Evolutionary conservation across 306 rosid species (phyloP), one percentile per base, ranked within the genome.

Genomic region (Malus sieversii): DNA sequence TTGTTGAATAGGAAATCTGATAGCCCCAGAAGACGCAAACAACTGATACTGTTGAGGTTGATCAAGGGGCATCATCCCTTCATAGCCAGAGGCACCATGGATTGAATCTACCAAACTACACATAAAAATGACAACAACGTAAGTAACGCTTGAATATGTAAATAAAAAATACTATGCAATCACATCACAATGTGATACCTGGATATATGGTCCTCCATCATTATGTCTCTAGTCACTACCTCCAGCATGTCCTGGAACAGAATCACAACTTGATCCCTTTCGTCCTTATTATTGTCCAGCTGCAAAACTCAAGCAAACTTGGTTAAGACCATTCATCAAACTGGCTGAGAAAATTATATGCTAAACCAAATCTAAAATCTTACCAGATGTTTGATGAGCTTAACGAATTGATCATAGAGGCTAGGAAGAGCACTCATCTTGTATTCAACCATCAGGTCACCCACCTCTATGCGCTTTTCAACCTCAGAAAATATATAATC

Each of bases 201-300:
- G 82, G 76, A 62, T 73, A 85, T 73, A n/a, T 86, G 86, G 79
- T 95, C 97, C 83, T 90, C 98, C 96, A 84, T 79, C 93, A 93
- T 91, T 77, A 94, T 95, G 84, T 95, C 98, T 81, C 96, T 90
- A 0, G 97, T 87, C 68, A 95, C 93, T 35, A 88, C 96, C 85
- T 95, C 98, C 69, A 92, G 89, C 98, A 95, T 95, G 88, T 95
- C 98, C 87, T 95, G 98, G 84, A 95, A 95, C 45, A 92, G 83
- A 84, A 95, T 86, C 77, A 95, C 98, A 66, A 95, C 96, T 75
- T 83, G 84, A 83, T 92, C 88, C 86, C 91, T 88, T 82, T 87
- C 92, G 15, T 90, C 95, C 66, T n/a, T 78, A 75, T 85, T 85
- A 87, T 95, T 95, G 29, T 80, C 80, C 25, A 85, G 53, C 98